A percentile compares a stretch with the other conserved stretches of the same genome.
Conservation (phyloP, 495 filamentous ascomycete species). For the Schizothecium vesticola region DNA sequence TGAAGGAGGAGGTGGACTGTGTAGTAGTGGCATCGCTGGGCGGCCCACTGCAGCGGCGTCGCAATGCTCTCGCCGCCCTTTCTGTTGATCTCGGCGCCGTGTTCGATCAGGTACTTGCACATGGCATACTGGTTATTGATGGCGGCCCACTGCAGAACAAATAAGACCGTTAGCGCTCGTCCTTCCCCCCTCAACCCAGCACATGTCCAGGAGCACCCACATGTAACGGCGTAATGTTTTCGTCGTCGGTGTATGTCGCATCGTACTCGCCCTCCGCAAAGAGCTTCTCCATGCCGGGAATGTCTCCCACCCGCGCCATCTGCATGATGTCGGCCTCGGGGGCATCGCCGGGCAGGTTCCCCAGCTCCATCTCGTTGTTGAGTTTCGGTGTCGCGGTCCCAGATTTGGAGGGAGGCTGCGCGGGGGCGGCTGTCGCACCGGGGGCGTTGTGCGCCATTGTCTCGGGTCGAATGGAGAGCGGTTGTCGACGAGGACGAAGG, state of each 20-base stretch:
- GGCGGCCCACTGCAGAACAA: constrained; percentile 76
- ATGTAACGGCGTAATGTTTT: constrained; percentile 92
- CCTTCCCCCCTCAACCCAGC: not conserved
- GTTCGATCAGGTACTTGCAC: constrained; percentile 89
- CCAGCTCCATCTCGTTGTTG: constrained; percentile 64
- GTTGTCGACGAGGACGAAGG: not conserved
- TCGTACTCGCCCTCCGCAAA: constrained; percentile 76
- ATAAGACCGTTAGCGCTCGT: constrained; percentile 24
- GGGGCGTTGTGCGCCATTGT: constrained; percentile 25
- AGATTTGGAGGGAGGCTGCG: constrained; percentile 52
- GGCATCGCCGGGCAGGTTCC: constrained; percentile 50
- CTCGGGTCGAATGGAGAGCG: not conserved
- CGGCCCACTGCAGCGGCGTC: constrained; percentile 94
- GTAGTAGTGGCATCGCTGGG: constrained; percentile 89
- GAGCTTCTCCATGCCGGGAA: constrained; percentile 78
- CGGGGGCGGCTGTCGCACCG: constrained; percentile 31
- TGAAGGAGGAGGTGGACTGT: constrained; percentile 68
- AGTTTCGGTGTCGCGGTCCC: constrained; percentile 55
- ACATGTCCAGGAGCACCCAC: constrained; percentile 46
- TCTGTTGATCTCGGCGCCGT: constrained; percentile 85
- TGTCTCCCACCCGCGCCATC: constrained; percentile 81
- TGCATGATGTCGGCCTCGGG: constrained; percentile 89
- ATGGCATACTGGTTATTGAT: constrained; percentile 97
- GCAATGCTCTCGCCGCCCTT: constrained; percentile 91
- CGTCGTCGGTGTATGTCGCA: constrained; percentile 75